Base-by-base conservation (phyloP, 2,329 filamentous ascomycete genomes). In the Camillea tinctor region DNA sequence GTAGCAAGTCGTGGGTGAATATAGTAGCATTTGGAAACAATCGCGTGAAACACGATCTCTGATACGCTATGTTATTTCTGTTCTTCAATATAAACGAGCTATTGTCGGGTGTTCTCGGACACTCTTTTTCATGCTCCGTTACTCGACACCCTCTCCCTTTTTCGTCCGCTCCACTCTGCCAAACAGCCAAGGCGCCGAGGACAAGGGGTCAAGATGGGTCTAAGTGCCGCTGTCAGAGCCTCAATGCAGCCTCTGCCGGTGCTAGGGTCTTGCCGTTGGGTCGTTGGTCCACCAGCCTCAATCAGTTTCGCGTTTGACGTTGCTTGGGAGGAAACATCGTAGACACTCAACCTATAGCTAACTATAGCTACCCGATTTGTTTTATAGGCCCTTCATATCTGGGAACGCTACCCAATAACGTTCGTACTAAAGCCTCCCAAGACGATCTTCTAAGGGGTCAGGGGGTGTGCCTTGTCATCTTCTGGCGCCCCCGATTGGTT, bases 251-350 rank as follows among this genome's bases (percentile, higher is more conserved):
- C 49, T 21, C 19, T 50, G 49, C 49, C 49, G 49, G 49, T n/a
- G 21, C 49, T 50, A 50, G 49, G 49, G 49, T 50, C 49, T 50
- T 50, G 49, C 49, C 49, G 49, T 23, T 23, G 19, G 49, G 49
- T 50, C 49, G 21, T 17, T 50, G 58, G 51, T 58, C 64, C 63
- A 65, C 63, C 58, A 57, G 61, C 59, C 65, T 65, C 65, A 66
- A 63, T 66, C 65, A 65, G 17, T 49, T 61, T 61, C 55, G 60
- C 48, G 65, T 66, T 65, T 66, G 65, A 66, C 59, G 56, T 64
- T 62, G 58, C 22, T 55, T 57, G 48, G 55, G 40, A 54, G 60
- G 26, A 65, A 65, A 65, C 61, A 62, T 22, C 24, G 58, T 44
- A 36, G 60, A 58, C 57, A 60, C 56, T 50, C 56, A 50, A 51